These are phyloP conservation scores for Colletotrichum somersetense DNA, from an alignment of 2,329 filamentous ascomycete genomes.

Conservation along the genomic window DNA sequence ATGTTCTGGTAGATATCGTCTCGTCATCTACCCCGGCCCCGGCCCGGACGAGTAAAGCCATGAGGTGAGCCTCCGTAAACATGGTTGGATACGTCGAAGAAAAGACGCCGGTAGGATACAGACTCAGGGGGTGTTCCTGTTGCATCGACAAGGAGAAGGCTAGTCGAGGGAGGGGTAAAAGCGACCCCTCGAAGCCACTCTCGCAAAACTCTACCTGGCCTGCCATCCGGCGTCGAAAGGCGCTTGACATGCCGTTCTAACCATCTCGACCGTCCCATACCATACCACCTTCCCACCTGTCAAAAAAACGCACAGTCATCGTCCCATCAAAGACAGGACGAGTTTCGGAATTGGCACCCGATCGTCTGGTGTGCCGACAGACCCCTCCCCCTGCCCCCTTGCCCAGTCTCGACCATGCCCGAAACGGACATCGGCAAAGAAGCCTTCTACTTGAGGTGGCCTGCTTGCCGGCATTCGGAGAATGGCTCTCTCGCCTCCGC, in stretches of 20 bases:
- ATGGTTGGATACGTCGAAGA: neutral
- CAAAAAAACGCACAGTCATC: constrained; percentile 20
- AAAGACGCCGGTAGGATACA: too few relatives aligned
- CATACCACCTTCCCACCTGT: constrained; percentile 4
- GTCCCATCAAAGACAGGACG: constrained; percentile 29
- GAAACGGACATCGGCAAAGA: constrained; percentile 25
- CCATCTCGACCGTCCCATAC: constrained; percentile 15
- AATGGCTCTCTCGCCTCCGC: neutral
- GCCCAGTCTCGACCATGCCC: constrained; percentile 4
- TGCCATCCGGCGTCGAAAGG: constrained; percentile 35
- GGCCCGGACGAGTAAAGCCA: neutral
- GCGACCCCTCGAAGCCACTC: neutral
- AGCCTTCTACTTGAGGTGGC: constrained; percentile 18
- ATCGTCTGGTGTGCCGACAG: constrained; percentile 5
- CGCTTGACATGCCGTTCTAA: neutral
- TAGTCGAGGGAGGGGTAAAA: constrained; percentile 5
- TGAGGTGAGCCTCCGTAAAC: neutral
- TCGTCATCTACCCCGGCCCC: constrained; percentile 29
- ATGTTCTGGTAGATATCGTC: constrained; percentile 17
- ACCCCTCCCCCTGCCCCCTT: neutral
- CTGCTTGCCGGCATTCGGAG: neutral
- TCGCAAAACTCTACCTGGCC: constrained; percentile 17
- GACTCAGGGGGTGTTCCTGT: neutral
- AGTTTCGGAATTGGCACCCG: constrained; percentile 26
- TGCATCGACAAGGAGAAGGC: neutral